Conservation (phyloP, 148 eudicot species). For the Vaccinium darrowii region DNA sequence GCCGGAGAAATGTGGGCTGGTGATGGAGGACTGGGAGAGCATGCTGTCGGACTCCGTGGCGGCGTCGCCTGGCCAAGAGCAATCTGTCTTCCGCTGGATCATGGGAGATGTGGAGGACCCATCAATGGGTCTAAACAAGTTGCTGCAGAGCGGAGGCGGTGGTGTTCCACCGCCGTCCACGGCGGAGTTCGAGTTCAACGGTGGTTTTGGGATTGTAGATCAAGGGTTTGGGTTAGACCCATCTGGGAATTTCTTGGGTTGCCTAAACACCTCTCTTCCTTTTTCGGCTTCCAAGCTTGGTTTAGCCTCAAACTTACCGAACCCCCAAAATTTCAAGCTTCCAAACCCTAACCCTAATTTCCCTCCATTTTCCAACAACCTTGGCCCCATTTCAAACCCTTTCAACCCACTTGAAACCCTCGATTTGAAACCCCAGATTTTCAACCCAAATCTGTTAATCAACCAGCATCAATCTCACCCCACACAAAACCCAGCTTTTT, state of each 20-base stretch:
- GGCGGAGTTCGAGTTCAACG: conserved; percentile 40
- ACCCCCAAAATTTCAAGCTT: conserved; percentile 2
- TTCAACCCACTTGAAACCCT: conserved; percentile 22
- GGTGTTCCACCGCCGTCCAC: not conserved
- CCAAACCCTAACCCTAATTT: conserved; percentile 20
- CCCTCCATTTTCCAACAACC: conserved; percentile 18
- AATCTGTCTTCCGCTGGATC: conserved; percentile 59
- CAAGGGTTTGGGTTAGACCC: conserved; percentile 42
- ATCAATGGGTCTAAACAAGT: conserved; percentile 53
- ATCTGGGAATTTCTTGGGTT: conserved; percentile 24
- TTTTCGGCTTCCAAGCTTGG: conserved; percentile 18
- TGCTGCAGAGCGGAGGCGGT: conserved; percentile 44
- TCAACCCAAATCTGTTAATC: conserved; percentile 47
- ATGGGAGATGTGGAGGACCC: conserved; percentile 79
- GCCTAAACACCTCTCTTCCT: conserved; percentile 20
- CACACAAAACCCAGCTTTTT: conserved; percentile 46
- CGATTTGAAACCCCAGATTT: conserved; percentile 51
- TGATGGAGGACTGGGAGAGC: conserved; percentile 78
- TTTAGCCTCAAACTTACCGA: conserved; percentile 16
- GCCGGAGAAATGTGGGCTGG: conserved; percentile 38
- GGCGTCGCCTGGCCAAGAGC: conserved; percentile 52
- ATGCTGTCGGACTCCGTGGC: conserved; percentile 47
- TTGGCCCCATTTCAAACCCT: conserved; percentile 8
- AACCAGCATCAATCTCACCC: conserved; percentile 50
- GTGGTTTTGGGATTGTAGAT: conserved; percentile 61